Percentiles rank a stretch among this genome's conserved stretches.
Evolutionary conservation across 2,329 filamentous ascomycete genomes (phyloP).

Genomic region (Aspergillus udagawae): DNA sequence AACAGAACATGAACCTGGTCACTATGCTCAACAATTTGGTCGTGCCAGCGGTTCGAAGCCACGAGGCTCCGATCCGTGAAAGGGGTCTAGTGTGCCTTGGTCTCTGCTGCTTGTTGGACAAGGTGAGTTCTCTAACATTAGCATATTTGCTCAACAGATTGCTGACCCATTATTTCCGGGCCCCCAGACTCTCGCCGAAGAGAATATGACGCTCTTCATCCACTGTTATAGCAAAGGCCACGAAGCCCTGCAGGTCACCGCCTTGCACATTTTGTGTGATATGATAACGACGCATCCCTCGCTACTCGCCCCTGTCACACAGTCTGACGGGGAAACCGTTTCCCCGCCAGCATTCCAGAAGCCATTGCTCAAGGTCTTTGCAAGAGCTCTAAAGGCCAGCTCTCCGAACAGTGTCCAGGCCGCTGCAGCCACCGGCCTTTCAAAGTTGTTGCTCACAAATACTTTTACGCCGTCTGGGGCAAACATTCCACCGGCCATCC

Average conservation of each 20-base stretch:
- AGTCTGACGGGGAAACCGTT: conserved; percentile 48
- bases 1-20: conserved; percentile 85
- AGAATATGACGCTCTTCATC: conserved; percentile 89
- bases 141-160: background rate
- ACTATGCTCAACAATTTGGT: conserved; percentile 98
- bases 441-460: conserved; percentile 78
- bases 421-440: conserved; percentile 73
- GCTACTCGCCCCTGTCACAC: conserved; percentile 59
- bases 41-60: conserved; percentile 87
- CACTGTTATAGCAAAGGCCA: conserved; percentile 95
- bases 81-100: conserved; percentile 85
- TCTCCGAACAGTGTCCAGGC: conserved; percentile 72
- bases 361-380: conserved; percentile 76
- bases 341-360: conserved; percentile 48
- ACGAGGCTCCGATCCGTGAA: conserved; percentile 89
- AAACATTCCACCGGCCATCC: conserved; percentile 52
- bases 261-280: conserved; percentile 87
- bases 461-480: conserved; percentile 53
- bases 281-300: conserved; percentile 86
- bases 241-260: conserved; percentile 81
- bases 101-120: conserved; percentile 84
- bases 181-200: conserved; percentile 70
- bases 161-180: conserved; percentile 8
- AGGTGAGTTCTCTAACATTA: conserved; percentile 44
- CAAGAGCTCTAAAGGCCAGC: conserved; percentile 71